These are phyloP conservation scores for Hemileccinum rubropunctum DNA, from an alignment of 768 basidiomycete genomes.

Conservation along the genomic window DNA sequence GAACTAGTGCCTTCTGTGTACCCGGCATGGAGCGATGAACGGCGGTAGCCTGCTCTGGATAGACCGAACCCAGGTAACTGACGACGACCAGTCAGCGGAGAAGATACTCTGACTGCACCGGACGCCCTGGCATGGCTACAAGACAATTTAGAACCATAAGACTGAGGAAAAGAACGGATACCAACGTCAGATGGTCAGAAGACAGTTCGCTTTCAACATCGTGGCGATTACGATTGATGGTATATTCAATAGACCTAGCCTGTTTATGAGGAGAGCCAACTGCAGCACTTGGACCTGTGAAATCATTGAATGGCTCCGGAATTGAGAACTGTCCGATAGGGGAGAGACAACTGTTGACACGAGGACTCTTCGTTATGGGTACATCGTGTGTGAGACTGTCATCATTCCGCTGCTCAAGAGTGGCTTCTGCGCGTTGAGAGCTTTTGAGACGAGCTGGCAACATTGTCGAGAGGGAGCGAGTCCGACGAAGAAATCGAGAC, in stretches of 20 bases:
- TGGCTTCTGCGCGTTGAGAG: constrained; percentile 3
- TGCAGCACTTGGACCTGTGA: not conserved
- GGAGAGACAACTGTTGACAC: constrained; percentile 8
- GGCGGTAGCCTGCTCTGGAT: not conserved
- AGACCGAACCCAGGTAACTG: not conserved
- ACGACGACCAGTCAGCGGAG: constrained; percentile 9
- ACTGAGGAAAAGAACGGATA: not conserved
- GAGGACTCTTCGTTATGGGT: not conserved
- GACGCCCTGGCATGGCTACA: constrained; percentile 5
- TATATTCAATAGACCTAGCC: not conserved
- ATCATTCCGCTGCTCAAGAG: not conserved
- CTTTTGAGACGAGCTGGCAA: not conserved
- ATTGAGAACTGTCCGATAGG: constrained; percentile 16
- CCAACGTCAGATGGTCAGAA: constrained; percentile 9
- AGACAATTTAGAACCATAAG: constrained; percentile 5
- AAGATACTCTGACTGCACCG: constrained; percentile 5
- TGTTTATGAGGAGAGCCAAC: not conserved
- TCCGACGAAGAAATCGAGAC: not conserved
- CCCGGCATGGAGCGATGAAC: not conserved
- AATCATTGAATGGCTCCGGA: constrained; percentile 6
- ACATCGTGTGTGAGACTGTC: not conserved
- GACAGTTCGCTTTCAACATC: constrained; percentile 1
- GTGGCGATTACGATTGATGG: not conserved
- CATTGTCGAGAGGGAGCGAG: not conserved
- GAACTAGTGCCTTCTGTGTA: not conserved